Conservation (phyloP, 83 land plant genomes). For the Picea abies region DNA sequence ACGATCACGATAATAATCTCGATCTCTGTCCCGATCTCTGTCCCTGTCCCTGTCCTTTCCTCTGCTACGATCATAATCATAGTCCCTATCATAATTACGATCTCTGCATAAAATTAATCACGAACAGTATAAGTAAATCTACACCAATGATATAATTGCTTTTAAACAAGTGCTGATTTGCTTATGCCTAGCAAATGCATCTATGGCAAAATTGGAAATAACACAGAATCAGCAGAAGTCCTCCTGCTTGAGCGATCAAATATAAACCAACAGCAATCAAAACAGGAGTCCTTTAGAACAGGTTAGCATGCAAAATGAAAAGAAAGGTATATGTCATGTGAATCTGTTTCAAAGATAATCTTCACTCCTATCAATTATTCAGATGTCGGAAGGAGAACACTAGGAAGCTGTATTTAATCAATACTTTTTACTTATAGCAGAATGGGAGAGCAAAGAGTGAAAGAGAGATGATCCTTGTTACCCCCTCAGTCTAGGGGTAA, state of each 20-base stretch:
- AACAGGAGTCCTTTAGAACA: not conserved
- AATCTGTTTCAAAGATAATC: not conserved
- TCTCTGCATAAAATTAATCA: not conserved
- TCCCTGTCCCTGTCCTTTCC: constrained; percentile 67
- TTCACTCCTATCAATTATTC: not conserved
- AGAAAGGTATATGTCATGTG: not conserved
- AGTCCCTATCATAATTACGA: constrained; percentile 29
- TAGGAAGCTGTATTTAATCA: not conserved
- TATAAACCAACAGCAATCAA: not conserved
- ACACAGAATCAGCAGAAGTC: not conserved
- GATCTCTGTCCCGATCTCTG: constrained; percentile 70
- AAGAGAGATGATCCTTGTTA: too few relatives aligned
- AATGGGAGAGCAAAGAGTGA: too few relatives aligned
- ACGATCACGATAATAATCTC: constrained; percentile 38
- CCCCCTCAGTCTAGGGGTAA: too few relatives aligned
- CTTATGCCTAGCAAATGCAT: not conserved
- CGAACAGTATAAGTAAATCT: not conserved
- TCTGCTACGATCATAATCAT: constrained; percentile 39
- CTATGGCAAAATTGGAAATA: not conserved
- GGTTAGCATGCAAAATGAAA: not conserved
- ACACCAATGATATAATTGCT: not conserved
- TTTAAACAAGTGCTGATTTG: not conserved
- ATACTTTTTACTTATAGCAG: too few relatives aligned
- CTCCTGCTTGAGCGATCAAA: not conserved
- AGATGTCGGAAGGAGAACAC: not conserved